phyloP scores from a whole-genome alignment of 2,329 filamentous ascomycete genomes.

The Aspergillus intermedius region DNA sequence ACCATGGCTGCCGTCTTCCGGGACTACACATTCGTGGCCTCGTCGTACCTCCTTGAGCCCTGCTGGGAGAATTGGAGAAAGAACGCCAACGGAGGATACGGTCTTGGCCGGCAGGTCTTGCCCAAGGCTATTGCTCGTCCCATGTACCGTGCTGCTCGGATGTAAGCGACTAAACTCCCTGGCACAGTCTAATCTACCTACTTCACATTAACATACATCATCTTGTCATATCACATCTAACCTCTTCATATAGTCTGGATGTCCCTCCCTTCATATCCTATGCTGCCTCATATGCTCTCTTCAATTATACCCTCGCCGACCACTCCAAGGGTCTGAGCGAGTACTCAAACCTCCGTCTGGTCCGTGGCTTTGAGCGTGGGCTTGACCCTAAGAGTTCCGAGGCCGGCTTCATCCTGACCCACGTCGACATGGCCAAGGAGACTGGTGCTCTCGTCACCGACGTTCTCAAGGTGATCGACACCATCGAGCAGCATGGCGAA shows the following conservation, averaged over 20 bases:
- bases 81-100: conserved; percentile 61
- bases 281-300: conserved; percentile 56
- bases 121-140: conserved; percentile 71
- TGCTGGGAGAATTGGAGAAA: conserved; percentile 68
- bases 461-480: conserved; percentile 60
- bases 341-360: conserved; percentile 65
- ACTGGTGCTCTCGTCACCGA: conserved; percentile 72
- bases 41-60: conserved; percentile 83
- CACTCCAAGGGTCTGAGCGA: conserved; percentile 44
- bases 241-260: conserved; percentile 45
- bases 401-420: conserved; percentile 88
- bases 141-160: conserved; percentile 72
- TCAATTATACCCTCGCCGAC: conserved; percentile 56
- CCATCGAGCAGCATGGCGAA: conserved; percentile 45
- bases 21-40: conserved; percentile 87
- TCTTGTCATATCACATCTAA: conserved; percentile 13
- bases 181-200: conserved; percentile 33
- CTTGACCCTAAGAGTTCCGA: conserved; percentile 82
- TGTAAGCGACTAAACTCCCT: conserved; percentile 47
- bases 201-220: conserved; percentile 2
- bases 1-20: conserved; percentile 81
- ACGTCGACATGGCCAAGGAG: conserved; percentile 91
- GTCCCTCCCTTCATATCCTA: conserved; percentile 94
- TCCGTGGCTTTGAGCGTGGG: conserved; percentile 86
- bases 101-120: conserved; percentile 65